Evolutionary conservation across 1,139 yeast genomes (phyloP), one percentile per base, ranked within the genome.

Genomic region (Candida tetrigidarum): DNA sequence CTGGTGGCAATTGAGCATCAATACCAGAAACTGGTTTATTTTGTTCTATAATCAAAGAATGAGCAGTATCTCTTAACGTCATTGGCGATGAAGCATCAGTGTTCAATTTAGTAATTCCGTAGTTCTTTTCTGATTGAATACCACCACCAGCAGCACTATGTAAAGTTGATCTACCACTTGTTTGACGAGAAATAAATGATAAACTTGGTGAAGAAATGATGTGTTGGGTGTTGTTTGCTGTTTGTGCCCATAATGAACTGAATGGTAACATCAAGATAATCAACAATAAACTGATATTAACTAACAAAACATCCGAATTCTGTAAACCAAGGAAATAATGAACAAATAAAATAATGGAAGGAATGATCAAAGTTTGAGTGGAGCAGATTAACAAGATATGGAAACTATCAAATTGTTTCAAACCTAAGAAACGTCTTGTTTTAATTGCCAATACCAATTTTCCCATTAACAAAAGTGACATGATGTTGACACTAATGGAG

Each of bases 201-300:
- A 50, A 36, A 5, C 48, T 46, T 5, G 76, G 59, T 2, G 68
- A 51, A 43, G 44, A 15, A 16, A 40, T 43, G 4, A 50, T 41
- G 8, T 37, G 22, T 29, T 43, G 38, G 1, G 42, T 34, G 32
- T 75, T 76, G 52, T 80, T 81, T 2, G 82, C 75, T n/a, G 83
- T 64, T 3, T 78, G 65, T 1, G 97, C 96, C 97, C 97, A 91
- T 76, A 90, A 78, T 0, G 96, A 83, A 0, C 96, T 83, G 41
- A 91, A 66, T 1, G 97, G 97, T 44, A 91, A 69, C 7, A 91
- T 85, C 27, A 88, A 59, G 0, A 86, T 86, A 11, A 69, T 64
- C 4, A 73, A 46, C 14, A 71, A 53, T 15, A 63, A 48, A 41
- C 69, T 62, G 10, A 69, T 50, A 37, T 63, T 57, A 5, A 54